Evolutionary conservation across 1,284 basidiomycete genomes (phyloP).

Genomic region (Moesziomyces aphidis): DNA sequence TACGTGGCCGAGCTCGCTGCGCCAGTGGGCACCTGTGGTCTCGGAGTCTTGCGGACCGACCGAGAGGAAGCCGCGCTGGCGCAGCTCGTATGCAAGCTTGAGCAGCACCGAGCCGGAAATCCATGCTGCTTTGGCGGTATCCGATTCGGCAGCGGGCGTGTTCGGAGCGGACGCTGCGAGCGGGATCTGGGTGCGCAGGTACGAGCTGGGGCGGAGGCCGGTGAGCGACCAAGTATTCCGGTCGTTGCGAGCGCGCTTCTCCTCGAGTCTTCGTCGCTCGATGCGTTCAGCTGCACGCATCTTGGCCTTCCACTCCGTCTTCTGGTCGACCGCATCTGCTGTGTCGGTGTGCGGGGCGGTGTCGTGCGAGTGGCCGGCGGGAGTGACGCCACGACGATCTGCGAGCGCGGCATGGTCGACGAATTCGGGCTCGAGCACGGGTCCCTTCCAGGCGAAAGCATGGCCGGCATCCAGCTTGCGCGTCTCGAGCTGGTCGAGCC

Average conservation of each 20-base stretch:
- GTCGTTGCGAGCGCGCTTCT: conserved; percentile 26
- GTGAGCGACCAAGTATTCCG: conserved; percentile 23
- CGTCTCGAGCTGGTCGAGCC: conserved; percentile 74
- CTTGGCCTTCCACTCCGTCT: conserved; percentile 21
- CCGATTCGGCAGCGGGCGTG: background rate
- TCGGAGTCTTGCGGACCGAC: conserved; percentile 48
- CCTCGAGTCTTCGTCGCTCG: conserved; percentile 14
- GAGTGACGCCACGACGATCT: conserved; percentile 7
- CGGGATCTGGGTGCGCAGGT: conserved; percentile 28
- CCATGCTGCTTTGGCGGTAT: conserved; percentile 15
- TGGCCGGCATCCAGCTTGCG: conserved; percentile 72
- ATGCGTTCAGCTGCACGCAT: conserved; percentile 39
- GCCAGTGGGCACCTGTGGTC: conserved; percentile 6
- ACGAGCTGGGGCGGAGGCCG: conserved; percentile 18
- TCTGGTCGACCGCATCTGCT: background rate
- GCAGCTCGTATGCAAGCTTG: conserved; percentile 56
- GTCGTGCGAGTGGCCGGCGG: background rate
- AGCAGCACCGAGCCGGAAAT: conserved; percentile 45
- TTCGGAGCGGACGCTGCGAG: background rate
- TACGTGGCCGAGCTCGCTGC: conserved; percentile 36
- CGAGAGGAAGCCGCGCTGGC: conserved; percentile 23
- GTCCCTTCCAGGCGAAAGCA: conserved; percentile 58
- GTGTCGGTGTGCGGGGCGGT: background rate
- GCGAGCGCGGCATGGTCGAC: conserved; percentile 27
- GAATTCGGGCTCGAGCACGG: conserved; percentile 21